A percentile compares a stretch with the other conserved stretches of the same genome.
Evolutionary conservation across 1,139 yeast genomes (phyloP).

Genomic region (Arxiozyma telluris): DNA sequence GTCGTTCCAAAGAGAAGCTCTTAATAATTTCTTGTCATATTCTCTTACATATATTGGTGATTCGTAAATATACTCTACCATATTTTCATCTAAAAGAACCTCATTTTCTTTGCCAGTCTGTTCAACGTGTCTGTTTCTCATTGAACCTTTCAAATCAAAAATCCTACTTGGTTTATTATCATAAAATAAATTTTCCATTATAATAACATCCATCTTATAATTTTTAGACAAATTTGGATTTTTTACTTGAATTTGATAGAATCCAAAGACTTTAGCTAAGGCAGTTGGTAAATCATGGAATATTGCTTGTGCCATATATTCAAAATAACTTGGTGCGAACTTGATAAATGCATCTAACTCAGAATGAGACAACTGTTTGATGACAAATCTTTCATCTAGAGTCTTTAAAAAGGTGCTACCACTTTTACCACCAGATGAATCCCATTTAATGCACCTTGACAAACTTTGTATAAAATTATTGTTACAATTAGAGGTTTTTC

Average conservation of each 20-base stretch:
- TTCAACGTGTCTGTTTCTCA: conserved; percentile 94
- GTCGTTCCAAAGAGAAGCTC: conserved; percentile 92
- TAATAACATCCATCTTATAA: conserved; percentile 80
- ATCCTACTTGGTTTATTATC: conserved; percentile 75
- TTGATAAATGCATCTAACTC: conserved; percentile 91
- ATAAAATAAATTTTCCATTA: conserved; percentile 92
- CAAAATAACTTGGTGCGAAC: conserved; percentile 94
- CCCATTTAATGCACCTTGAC: conserved; percentile 91
- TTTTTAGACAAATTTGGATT: conserved; percentile 58
- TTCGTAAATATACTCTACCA: conserved; percentile 96
- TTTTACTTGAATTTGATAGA: conserved; percentile 84
- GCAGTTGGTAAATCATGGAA: conserved; percentile 94
- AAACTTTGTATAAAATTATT: conserved; percentile 77
- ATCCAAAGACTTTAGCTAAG: conserved; percentile 88
- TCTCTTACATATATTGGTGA: conserved; percentile 92
- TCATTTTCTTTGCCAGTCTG: conserved; percentile 95
- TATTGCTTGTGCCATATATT: conserved; percentile 89
- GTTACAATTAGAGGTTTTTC: conserved; percentile 73
- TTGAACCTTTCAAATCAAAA: conserved; percentile 93
- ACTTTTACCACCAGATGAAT: conserved; percentile 91
- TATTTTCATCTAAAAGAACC: conserved; percentile 89
- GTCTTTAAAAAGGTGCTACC: conserved; percentile 93
- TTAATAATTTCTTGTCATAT: conserved; percentile 72
- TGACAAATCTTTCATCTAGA: conserved; percentile 76
- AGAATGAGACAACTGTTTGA: conserved; percentile 78